Evolutionary conservation across 805 yeast species (phyloP).

Genomic region (Vanderwaltozyma tropicalis): DNA sequence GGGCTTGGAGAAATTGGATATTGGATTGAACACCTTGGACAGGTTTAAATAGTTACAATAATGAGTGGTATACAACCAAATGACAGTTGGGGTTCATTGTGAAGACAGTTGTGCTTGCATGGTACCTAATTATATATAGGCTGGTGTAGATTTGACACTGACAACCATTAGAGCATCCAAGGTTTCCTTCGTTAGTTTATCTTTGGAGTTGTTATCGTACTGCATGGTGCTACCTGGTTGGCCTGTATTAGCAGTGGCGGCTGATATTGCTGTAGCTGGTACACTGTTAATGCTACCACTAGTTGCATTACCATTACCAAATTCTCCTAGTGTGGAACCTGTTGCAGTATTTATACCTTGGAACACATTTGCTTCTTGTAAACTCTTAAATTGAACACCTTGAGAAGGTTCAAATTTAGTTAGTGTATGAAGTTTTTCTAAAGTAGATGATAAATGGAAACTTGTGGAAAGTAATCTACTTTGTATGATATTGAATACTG

Average conservation of each 20-base stretch:
- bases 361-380: slow-evolving; percentile 2
- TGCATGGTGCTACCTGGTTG: slow-evolving; percentile 9
- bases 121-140: slow-evolving; percentile 21
- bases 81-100: not conserved
- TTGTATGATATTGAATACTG: slow-evolving; percentile 58
- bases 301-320: not conserved
- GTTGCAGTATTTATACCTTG: not conserved
- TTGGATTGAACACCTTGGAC: not conserved
- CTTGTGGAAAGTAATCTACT: slow-evolving; percentile 52
- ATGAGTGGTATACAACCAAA: too few species aligned
- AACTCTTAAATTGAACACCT: slow-evolving; percentile 32
- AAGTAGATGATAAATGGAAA: slow-evolving; percentile 35
- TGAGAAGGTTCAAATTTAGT: slow-evolving; percentile 50
- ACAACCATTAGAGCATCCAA: slow-evolving; percentile 24
- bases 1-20: not conserved
- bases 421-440: slow-evolving; percentile 36
- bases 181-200: slow-evolving; percentile 20
- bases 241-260: slow-evolving; percentile 7
- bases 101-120: too few species aligned
- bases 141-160: slow-evolving; percentile 26
- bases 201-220: slow-evolving; percentile 4
- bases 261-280: slow-evolving; percentile 5
- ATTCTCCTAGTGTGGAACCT: not conserved
- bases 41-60: too few species aligned
- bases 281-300: slow-evolving; percentile 2